Evolutionary conservation across 148 eudicot species (phyloP).

Genomic region (Rhododendron kiyosumense): DNA sequence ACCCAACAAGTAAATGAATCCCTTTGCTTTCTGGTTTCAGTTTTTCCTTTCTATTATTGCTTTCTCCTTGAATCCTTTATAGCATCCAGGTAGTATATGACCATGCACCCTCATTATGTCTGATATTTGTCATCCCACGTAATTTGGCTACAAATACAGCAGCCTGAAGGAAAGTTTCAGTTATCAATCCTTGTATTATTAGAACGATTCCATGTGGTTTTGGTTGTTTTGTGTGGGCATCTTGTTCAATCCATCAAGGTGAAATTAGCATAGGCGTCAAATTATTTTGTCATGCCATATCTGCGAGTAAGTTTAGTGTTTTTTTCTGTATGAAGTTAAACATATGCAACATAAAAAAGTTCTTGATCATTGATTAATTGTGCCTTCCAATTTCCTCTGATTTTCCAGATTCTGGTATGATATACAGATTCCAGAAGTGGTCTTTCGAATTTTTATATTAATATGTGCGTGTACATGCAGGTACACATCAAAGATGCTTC

Average conservation of each 20-base stretch:
- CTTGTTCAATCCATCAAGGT: not conserved
- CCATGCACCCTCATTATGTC: not conserved
- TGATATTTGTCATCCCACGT: not conserved
- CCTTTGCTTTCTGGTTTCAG: not conserved
- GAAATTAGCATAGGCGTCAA: not conserved
- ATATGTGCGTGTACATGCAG: constrained; percentile 22
- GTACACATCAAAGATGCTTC: constrained; percentile 78
- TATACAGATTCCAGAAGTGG: not conserved
- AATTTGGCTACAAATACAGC: not conserved
- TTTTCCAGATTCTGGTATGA: not conserved
- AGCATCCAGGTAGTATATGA: not conserved
- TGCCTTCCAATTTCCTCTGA: not conserved
- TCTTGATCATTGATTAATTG: constrained; percentile 6
- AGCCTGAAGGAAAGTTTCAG: not conserved
- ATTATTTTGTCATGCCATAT: not conserved
- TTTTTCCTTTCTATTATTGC: not conserved
- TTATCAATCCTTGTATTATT: not conserved
- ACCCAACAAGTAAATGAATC: constrained; percentile 59
- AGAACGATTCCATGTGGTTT: not conserved
- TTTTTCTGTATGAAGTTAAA: not conserved
- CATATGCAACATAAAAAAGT: not conserved
- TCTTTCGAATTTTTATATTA: not conserved
- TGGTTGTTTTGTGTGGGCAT: not conserved
- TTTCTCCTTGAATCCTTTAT: not conserved
- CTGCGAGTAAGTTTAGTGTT: not conserved